Conservation (phyloP, 352 stramenopile genomes). For the Pythium folliculosum region DNA sequence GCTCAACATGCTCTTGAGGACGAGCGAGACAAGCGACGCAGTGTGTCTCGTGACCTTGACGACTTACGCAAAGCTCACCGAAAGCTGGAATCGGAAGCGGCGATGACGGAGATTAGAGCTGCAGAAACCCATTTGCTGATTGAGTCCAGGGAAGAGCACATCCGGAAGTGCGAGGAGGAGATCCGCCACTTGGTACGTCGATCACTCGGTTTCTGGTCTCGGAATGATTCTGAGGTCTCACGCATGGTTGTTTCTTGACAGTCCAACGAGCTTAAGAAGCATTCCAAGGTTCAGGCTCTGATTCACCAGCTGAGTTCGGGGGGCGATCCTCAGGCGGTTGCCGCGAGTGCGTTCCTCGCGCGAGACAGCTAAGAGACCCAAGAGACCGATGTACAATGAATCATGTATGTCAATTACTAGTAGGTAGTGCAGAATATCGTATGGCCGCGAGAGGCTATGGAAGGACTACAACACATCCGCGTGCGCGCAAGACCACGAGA, state of each 20-base stretch:
- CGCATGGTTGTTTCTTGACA: constrained; percentile 19
- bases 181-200: constrained; percentile 62
- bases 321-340: constrained; percentile 48
- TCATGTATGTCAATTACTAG: constrained; percentile 24
- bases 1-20: constrained; percentile 59
- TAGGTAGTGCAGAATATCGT: constrained; percentile 33
- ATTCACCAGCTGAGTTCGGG: constrained; percentile 85
- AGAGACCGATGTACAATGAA: constrained; percentile 17
- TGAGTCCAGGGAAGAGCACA: constrained; percentile 62
- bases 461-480: neutral
- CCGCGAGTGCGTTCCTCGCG: constrained; percentile 51
- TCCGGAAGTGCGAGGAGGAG: constrained; percentile 69
- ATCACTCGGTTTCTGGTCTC: neutral
- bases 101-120: constrained; percentile 58
- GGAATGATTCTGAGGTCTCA: neutral
- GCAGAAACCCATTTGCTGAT: constrained; percentile 59
- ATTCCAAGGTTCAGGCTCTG: constrained; percentile 78
- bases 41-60: constrained; percentile 53
- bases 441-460: neutral
- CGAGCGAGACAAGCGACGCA: constrained; percentile 57
- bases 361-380: constrained; percentile 45
- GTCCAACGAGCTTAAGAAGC: constrained; percentile 77
- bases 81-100: constrained; percentile 67
- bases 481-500: constrained; percentile 5
- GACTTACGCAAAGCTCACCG: constrained; percentile 64